Evolutionary conservation across 495 filamentous ascomycete genomes (phyloP), one percentile per base, ranked within the genome.

Genomic region (Penicillium cataractarum): DNA sequence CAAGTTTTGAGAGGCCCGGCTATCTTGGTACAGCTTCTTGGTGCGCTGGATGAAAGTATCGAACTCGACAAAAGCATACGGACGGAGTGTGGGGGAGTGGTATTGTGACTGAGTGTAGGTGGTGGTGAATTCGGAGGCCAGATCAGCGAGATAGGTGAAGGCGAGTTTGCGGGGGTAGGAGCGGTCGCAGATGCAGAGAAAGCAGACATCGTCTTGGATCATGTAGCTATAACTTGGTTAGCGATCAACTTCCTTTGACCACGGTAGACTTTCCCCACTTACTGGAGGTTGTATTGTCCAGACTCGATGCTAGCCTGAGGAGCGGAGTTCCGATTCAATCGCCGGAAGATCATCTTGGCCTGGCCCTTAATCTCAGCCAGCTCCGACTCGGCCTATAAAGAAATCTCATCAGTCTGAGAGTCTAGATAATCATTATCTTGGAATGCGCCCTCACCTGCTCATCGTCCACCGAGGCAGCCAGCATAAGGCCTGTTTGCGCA

Each of bases 151-250:
- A 85, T 98, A 99, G 55, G 96, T 98, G 79, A 98, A 97, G 67
- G 95, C 95, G 31, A 99, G 90, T 75, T 99, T 98, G 71, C 96
- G 94, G 42, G 95, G 96, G 81, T 97, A 99, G 29, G 92, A 91
- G 48, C 86, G 84, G 74, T 97, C 93, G 82, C 90, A 91, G 72
- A 99, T 93, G 79, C 90, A 92, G 61, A 97, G 82, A 82, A 94
- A 99, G 80, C 91, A 88, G 69, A 98, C 80, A 63, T 90, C 86
- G 66, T 87, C 80, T 65, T 89, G 75, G 78, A 98, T 92, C 39
- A 92, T 77, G 83, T 99, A 99, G 82, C 92, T 95, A 67, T 56
- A 31, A 33, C 22, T 19, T 26, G 19, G n/a, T 60, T 33, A 64
- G 58, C 33, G 17, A 29, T 29, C 61, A 61, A 37, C 56, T 57